Base-by-base conservation (phyloP, 2,329 filamentous ascomycete genomes). In the Microsporum canis region DNA sequence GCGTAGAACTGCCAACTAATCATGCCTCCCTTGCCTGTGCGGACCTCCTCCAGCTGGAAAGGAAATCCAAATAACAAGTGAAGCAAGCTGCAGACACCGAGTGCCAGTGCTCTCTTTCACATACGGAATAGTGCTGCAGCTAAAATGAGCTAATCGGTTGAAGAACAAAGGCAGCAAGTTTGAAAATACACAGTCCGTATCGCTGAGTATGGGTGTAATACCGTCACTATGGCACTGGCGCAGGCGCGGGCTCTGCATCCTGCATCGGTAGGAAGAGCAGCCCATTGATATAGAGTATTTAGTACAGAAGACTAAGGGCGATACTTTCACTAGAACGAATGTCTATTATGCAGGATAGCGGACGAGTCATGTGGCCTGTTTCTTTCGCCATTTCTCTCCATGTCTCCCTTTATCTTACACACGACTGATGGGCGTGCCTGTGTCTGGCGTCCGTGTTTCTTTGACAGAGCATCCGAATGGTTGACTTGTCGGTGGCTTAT, bases 381-480 rank as follows among this genome's bases (percentile, higher is more conserved):
- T 29, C 23, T 23, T 53, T 51, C 14, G 41, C 23, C 23, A 51
- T 51, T 31, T 34, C 36, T 29, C 34, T 36, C 34, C 34, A 36
- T 36, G 34, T 23, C 14, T 43, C n/a, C 6, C 31, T 36, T 34
- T 17, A 33, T 55, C 51, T 55, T 36, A 29, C 51, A 55, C 51
- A 36, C 33, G 12, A 31, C 33, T 36, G 51, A 17, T 34, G 51
- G 51, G 51, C n/a, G 51, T 55, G 51, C n/a, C 33, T 34, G 51
- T 36, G 51, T 55, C 33, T 55, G 14, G 45, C 29, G 33, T 36
- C 51, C 51, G 51, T 55, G 51, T 55, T n/a, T 36, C 10, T 36
- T n/a, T 23, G 31, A 38, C 31, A 23, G 27, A 55, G 51, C 51
- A 55, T 55, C 51, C 51, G 51, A 55, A 55, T 55, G 51, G 51